Base-by-base conservation (phyloP, 306 rosid species). In the Gastrolobium villosum region DNA sequence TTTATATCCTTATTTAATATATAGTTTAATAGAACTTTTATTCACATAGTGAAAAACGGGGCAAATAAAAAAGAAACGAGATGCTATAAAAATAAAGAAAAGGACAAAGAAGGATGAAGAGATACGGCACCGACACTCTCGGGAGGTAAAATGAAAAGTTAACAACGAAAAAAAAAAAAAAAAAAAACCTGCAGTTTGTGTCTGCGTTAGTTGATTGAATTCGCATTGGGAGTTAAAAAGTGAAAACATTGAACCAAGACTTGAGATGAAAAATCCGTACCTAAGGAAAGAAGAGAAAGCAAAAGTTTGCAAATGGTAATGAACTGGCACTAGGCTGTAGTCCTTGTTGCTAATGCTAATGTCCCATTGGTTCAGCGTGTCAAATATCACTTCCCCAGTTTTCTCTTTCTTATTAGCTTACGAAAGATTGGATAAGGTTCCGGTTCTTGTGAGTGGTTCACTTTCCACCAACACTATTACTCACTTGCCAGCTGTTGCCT, bases 301-400 rank as follows among this genome's bases (percentile, higher is more conserved):
- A 67, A 30, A 7, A 11, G 3, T 15, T 6, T 3, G 49, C 45
- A 63, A 68, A 35, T 66, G 75, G 49, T 4, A 41, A 66, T 72
- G 83, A 72, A 72, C 83, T 79, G 83, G 79, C 78, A 69, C 67
- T 53, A 63, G 68, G 79, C 57, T 79, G 79, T 54, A 36, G 26
- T 14, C 6, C 57, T 31, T 31, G 39, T 20, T 14, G 35, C n/a
- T 31, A 43, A 1, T 36, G 45, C 30, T 15, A 14, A 15, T 15
- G 52, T 31, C 20, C 1, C 50, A 35, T 52, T 35, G 63, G 52
- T 7, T 40, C 4, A 72, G 44, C 46, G 45, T 74, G 70, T 74
- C 70, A 10, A 57, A 54, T 36, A 13, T 66, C 37, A 7, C 5
- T 20, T 20, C 37, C 37, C 6, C 2, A 43, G 5, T 5, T 34